Evolutionary conservation across 441 rosid species (phyloP).

Genomic region (Adansonia grandidieri): DNA sequence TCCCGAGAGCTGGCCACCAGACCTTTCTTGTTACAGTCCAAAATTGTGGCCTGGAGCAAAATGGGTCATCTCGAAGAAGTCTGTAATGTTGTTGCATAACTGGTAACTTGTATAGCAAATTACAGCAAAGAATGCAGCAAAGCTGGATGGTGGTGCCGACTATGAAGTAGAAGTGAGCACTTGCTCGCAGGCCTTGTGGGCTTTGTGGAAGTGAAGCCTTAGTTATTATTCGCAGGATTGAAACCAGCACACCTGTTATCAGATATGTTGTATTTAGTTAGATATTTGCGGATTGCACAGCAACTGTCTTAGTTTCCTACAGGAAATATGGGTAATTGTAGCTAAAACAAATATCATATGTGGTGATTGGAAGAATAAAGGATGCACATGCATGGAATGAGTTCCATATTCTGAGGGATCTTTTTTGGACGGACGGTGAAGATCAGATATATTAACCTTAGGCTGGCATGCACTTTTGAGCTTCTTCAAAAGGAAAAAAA

Average conservation of each 20-base stretch:
- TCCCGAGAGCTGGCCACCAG: conserved; percentile 56
- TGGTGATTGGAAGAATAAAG: conserved; percentile 16
- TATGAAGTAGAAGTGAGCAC: conserved; percentile 78
- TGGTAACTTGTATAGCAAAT: conserved; percentile 71
- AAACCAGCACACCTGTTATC: conserved; percentile 67
- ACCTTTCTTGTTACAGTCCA: conserved; percentile 61
- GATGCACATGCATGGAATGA: conserved; percentile 9
- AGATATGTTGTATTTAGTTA: neutral
- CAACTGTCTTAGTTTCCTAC: neutral
- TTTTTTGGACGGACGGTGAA: neutral
- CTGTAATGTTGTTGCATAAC: conserved; percentile 59
- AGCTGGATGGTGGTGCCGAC: conserved; percentile 61
- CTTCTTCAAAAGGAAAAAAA: neutral
- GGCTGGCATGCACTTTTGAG: neutral
- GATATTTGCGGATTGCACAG: neutral
- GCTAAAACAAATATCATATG: neutral
- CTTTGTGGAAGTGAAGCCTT: conserved; percentile 81
- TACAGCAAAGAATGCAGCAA: conserved; percentile 62
- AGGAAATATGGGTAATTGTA: neutral
- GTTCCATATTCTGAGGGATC: neutral
- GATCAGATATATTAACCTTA: neutral
- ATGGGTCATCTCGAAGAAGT: conserved; percentile 34
- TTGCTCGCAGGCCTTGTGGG: conserved; percentile 65
- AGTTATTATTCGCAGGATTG: conserved; percentile 72
- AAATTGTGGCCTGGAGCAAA: conserved; percentile 41